Base-by-base conservation (phyloP, 805 yeast genomes). In the Maudiozyma serrabonitensis region DNA sequence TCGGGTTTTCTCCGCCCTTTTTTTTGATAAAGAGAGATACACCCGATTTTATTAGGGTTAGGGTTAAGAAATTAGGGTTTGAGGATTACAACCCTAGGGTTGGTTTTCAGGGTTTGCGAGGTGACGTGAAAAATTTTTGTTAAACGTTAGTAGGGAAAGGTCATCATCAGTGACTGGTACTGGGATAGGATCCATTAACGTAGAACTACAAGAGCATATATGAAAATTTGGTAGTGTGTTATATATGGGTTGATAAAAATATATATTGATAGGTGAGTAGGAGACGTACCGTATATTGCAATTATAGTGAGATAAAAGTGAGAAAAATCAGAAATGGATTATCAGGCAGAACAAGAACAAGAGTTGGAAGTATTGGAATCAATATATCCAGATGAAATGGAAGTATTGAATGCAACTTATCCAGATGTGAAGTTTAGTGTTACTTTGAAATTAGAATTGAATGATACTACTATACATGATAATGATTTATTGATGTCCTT, bases 301-400 rank as follows among this genome's bases (percentile, higher is more conserved):
- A 21, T 21, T 21, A 21, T 21, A 21, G 23, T 21, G 3, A 21
- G 23, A 21, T 21, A 21, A 21, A 21, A 21, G 23, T 21, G 23
- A 21, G 4, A 4, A 21, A 15, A n/a, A 6, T 18, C 15, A 35
- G 15, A 6, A 8, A 87, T 87, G 95, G 90, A 85, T 58, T 78
- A 82, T 50, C 62, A 67, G 47, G 96, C 87, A 64, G 97, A 93
- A 62, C 97, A 91, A 63, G 66, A 62, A 28, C 96, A 91, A 68
- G 99, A 91, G 66, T 64, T 93, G 43, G 97, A 90, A 66, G 89
- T 93, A 47, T 75, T 91, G 50, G 82, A 87, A 62, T 82, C 95
- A 16, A 91, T 91, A 49, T 91, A 93, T 64, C 99, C 98, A 6
- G 97, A 91, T 62, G 99, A 91, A 65, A 54, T 68, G 38, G 68